Percentiles rank a stretch among this genome's conserved stretches.
Evolutionary conservation across 306 rosid genomes (phyloP).

Genomic region (Quercus aquifolioides): DNA sequence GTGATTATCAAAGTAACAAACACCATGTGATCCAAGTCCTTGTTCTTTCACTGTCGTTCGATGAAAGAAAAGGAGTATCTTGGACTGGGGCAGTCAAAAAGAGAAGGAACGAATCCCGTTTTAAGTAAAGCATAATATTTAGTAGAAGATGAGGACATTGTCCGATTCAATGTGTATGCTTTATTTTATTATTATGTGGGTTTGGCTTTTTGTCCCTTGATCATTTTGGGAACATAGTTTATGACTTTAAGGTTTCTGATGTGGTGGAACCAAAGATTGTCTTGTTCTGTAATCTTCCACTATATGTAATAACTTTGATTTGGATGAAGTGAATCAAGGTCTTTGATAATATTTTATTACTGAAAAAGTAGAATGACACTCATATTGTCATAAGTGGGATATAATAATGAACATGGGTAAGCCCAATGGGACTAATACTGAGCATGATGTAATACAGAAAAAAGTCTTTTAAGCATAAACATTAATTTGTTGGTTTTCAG

Average conservation of each 20-base stretch:
- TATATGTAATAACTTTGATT: constrained; percentile 18
- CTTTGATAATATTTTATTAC: neutral
- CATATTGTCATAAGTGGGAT: neutral
- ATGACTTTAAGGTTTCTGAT: constrained; percentile 4
- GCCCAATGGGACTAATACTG: too few relatives aligned
- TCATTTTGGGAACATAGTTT: constrained; percentile 24
- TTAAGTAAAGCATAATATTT: constrained; percentile 36
- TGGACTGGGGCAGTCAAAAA: constrained; percentile 63
- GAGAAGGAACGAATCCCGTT: constrained; percentile 29
- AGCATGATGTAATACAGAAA: too few relatives aligned
- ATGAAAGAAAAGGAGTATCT: constrained; percentile 50
- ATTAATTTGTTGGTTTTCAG: too few relatives aligned
- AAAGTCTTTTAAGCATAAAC: too few relatives aligned
- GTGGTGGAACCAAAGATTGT: constrained; percentile 34
- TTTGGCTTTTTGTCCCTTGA: constrained; percentile 31
- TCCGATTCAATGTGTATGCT: constrained; percentile 18
- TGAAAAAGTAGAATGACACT: neutral
- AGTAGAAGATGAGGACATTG: constrained; percentile 28
- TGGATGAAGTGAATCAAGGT: constrained; percentile 24
- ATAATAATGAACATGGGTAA: neutral
- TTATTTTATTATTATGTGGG: constrained; percentile 37
- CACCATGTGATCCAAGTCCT: constrained; percentile 47
- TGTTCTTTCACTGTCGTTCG: constrained; percentile 16
- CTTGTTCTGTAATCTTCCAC: constrained; percentile 29
- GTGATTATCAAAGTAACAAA: constrained; percentile 44